Base-by-base conservation (phyloP, 1,139 yeast genomes). In the Williopsis jadinii region DNA sequence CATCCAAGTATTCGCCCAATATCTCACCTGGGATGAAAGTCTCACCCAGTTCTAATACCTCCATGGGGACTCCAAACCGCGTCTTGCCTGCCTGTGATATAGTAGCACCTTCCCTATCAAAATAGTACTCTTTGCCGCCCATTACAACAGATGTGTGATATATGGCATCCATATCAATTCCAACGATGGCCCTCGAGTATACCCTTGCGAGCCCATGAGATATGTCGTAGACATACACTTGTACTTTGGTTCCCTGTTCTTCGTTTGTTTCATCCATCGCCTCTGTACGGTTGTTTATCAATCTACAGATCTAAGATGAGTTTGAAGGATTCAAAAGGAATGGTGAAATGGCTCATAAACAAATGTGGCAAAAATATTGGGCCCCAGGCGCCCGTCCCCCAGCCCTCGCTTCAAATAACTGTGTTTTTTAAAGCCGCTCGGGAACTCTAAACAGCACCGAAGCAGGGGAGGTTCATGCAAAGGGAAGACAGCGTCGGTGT, bases 81-180 rank as follows among this genome's bases (percentile, higher is more conserved):
- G 85, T 73, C 32, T 56, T 57, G 4, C 56, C 56, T 9, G 62
- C 51, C 2, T 36, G 37, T 2, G 24, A 11, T 9, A 26, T 6
- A 3, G 62, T 61, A 44, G 72, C 72, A 38, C 82, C 77, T 3
- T 86, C 87, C 36, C 71, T 73, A 44, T 80, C 84, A 41, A 75
- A 76, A 53, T 71, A 81, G 47, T 73, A 68, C 50, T 81, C 88
- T 38, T 65, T 66, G 11, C 68, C 72, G 49, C 71, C 68, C 11
- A 75, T 68, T 11, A 80, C 84, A 3, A 80, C 71, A 1, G 80
- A 70, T 0, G 87, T 80, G 55, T 81, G 88, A 68, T 80, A 81
- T 11, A 81, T 71, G 19, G 85, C 87, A 34, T 80, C 84, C 11
- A 77, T 60, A 13, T 60, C 53, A 9, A 62, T 56, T 0, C 80